Evolutionary conservation across 2,329 filamentous ascomycete genomes (phyloP).

Genomic region (Cordyceps cateniannulata): DNA sequence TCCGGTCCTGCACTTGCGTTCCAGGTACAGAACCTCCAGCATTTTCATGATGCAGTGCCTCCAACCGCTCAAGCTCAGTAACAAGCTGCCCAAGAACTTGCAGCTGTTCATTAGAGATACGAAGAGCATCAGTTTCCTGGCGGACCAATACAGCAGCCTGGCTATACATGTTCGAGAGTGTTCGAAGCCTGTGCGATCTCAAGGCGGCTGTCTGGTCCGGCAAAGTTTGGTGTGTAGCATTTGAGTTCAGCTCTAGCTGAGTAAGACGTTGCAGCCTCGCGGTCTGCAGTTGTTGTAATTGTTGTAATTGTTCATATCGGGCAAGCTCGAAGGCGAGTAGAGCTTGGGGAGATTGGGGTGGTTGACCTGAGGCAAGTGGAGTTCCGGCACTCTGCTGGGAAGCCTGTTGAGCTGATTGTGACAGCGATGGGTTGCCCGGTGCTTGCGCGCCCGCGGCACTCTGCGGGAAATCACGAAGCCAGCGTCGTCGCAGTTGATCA

Average conservation of each 20-base stretch:
- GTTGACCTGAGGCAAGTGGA: not conserved
- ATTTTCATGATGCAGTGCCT: not conserved
- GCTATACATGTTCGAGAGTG: not conserved
- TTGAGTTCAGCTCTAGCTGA: not conserved
- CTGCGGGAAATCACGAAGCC: not conserved
- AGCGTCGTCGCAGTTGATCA: slow-evolving; percentile 1
- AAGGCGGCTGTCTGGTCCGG: not conserved
- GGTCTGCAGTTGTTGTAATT: too few relatives aligned
- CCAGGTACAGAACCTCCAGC: not conserved
- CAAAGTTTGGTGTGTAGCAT: not conserved
- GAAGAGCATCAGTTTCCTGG: slow-evolving; percentile 7
- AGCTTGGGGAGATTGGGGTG: not conserved
- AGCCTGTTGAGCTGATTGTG: not conserved
- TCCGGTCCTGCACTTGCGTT: not conserved
- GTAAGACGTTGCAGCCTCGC: not conserved
- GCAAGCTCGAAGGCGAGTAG: not conserved
- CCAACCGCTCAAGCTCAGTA: slow-evolving; percentile 6
- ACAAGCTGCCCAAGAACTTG: slow-evolving; percentile 10
- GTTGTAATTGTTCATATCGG: not conserved
- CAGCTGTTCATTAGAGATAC: slow-evolving; percentile 8
- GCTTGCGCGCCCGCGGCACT: not conserved
- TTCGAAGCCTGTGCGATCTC: slow-evolving; percentile 2
- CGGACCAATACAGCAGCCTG: slow-evolving; percentile 7
- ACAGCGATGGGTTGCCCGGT: not conserved
- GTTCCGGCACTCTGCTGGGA: not conserved